Percentiles rank a stretch among this genome's conserved stretches.
Conservation (phyloP, 208 protist genomes). For the Vickermania ingenoplastis region DNA sequence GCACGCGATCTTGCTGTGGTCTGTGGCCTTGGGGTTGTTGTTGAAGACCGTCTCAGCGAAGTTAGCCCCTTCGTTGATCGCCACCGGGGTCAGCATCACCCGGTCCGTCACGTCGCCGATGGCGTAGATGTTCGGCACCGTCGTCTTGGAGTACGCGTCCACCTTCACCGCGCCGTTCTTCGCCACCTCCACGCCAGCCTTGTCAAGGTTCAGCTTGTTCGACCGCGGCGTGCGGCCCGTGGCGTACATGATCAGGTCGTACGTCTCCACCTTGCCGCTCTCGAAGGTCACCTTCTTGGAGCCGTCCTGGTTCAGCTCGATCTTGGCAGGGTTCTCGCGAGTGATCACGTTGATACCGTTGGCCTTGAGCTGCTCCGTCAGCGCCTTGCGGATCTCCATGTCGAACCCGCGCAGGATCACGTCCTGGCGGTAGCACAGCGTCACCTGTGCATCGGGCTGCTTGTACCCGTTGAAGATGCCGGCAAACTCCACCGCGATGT, state of each 20-base stretch:
- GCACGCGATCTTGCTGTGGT: conserved; percentile 81
- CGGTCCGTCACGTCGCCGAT: conserved; percentile 96
- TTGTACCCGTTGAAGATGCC: conserved; percentile 90
- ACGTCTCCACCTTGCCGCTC: conserved; percentile 65
- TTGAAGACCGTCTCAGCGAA: conserved; percentile 84
- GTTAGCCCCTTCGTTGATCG: conserved; percentile 79
- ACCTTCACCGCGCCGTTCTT: conserved; percentile 85
- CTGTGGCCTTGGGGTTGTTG: conserved; percentile 45
- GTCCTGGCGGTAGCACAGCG: conserved; percentile 70
- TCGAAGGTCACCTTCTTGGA: conserved; percentile 70
- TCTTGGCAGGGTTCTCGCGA: conserved; percentile 63
- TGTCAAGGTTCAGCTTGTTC: conserved; percentile 82
- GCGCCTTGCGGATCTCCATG: conserved; percentile 52
- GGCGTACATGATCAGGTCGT: conserved; percentile 93
- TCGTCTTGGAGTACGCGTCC: conserved; percentile 92
- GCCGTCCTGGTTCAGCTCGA: conserved; percentile 61
- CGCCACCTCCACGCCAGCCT: conserved; percentile 82
- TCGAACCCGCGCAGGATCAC: conserved; percentile 86
- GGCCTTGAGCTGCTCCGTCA: conserved; percentile 67
- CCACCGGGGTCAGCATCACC: conserved; percentile 86
- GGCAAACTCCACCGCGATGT: conserved; percentile 87
- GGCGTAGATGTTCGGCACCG: conserved; percentile 92
- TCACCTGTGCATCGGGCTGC: conserved; percentile 47
- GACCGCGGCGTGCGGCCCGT: conserved; percentile 93
- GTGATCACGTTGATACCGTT: conserved; percentile 78